phyloP scores from a whole-genome alignment of 352 stramenopile species.

The Phytopythium chamaehyphon region DNA sequence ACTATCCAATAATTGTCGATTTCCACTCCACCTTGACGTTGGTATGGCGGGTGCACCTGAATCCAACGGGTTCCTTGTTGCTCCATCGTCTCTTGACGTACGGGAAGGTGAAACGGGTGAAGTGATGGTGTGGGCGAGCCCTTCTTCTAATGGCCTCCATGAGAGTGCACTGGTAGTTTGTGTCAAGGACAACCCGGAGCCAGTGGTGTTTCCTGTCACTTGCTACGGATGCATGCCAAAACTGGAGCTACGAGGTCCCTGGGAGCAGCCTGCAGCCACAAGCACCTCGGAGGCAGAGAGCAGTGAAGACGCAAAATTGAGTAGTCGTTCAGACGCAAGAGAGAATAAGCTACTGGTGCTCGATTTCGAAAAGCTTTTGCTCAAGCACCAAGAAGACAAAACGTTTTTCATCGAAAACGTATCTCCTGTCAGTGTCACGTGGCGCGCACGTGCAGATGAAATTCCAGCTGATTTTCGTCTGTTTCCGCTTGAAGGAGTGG shows the following conservation, averaged over 20 bases:
- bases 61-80: constrained; percentile 57
- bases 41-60: constrained; percentile 24
- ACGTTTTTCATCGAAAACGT: constrained; percentile 87
- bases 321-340: neutral
- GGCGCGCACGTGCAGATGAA: constrained; percentile 35
- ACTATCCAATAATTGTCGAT: constrained; percentile 88
- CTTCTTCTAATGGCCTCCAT: constrained; percentile 46
- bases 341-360: constrained; percentile 29
- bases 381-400: constrained; percentile 85
- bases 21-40: constrained; percentile 66
- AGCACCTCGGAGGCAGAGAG: constrained; percentile 46
- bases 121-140: constrained; percentile 90
- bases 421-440: constrained; percentile 69
- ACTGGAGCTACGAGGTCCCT: constrained; percentile 79
- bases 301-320: constrained; percentile 6
- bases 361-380: constrained; percentile 91
- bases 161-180: constrained; percentile 87
- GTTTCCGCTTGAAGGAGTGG: constrained; percentile 62
- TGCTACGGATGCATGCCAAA: constrained; percentile 83
- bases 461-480: constrained; percentile 66
- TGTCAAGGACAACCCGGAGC: constrained; percentile 89
- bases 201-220: constrained; percentile 80
- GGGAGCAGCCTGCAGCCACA: constrained; percentile 59
- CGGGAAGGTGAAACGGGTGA: constrained; percentile 89
- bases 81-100: constrained; percentile 72